phyloP scores from a whole-genome alignment of 2,329 filamentous ascomycete species.

The Amesomyces nigricolor region DNA sequence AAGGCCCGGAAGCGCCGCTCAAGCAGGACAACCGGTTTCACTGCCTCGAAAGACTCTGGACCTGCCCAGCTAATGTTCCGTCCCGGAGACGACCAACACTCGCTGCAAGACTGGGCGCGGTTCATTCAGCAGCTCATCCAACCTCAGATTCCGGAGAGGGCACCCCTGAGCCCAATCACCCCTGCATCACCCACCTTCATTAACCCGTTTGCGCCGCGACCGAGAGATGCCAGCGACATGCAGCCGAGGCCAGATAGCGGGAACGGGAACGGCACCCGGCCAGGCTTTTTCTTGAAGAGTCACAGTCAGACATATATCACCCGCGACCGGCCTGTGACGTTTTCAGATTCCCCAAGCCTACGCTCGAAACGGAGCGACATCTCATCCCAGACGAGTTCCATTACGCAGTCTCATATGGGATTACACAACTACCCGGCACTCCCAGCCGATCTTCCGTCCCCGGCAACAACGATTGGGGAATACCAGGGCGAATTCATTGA shows the following conservation, averaged over 20 bases:
- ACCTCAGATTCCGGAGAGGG: conserved; percentile 36
- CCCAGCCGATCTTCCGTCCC: conserved; percentile 52
- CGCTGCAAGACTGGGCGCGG: conserved; percentile 55
- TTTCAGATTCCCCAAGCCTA: conserved; percentile 56
- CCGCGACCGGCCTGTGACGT: conserved; percentile 46
- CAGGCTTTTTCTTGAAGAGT: conserved; percentile 42
- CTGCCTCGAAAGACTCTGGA: conserved; percentile 44
- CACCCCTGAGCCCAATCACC: conserved; percentile 45
- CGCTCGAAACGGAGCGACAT: conserved; percentile 58
- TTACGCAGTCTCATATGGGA: conserved; percentile 36
- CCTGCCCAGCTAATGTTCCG: conserved; percentile 53
- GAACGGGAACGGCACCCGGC: conserved; percentile 36
- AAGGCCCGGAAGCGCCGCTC: conserved; percentile 60
- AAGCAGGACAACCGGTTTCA: conserved; percentile 55
- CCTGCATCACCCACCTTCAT: conserved; percentile 50
- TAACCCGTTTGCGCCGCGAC: conserved; percentile 45
- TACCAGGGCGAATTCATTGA: conserved; percentile 53
- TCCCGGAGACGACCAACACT: conserved; percentile 46
- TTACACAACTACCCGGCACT: conserved; percentile 46
- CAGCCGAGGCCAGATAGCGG: conserved; percentile 42
- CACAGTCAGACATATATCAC: conserved; percentile 45
- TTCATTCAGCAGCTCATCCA: conserved; percentile 44
- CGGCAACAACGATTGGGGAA: conserved; percentile 47
- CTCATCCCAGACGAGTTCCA: conserved; percentile 51
- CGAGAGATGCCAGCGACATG: conserved; percentile 39